Evolutionary conservation across 805 yeast genomes (phyloP).

Genomic region (Suhomyces xylopsoci): DNA sequence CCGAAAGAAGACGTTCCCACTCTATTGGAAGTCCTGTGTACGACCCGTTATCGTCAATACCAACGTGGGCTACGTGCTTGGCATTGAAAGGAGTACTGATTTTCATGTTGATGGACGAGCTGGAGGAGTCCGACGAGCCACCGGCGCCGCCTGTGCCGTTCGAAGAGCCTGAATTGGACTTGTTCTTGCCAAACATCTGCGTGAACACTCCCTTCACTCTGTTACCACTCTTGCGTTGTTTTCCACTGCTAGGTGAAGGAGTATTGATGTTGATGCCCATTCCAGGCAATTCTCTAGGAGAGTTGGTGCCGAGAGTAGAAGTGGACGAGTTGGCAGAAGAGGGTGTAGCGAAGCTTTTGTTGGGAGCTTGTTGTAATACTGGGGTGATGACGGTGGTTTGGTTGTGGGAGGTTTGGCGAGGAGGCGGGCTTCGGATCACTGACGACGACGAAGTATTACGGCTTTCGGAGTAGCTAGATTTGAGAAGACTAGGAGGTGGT

Average conservation of each 20-base stretch:
- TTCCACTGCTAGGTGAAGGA: conserved; percentile 10
- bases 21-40: conserved; percentile 91
- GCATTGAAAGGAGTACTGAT: conserved; percentile 93
- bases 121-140: conserved; percentile 13
- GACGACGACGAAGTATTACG: conserved; percentile 18
- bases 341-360: conserved; percentile 10
- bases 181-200: conserved; percentile 44
- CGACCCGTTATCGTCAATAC: conserved; percentile 81
- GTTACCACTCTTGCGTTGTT: conserved; percentile 42
- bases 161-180: conserved; percentile 6
- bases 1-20: conserved; percentile 81
- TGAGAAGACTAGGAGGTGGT: conserved; percentile 1
- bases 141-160: conserved; percentile 11
- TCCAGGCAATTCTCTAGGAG: conserved; percentile 27
- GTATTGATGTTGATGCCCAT: conserved; percentile 12
- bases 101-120: conserved; percentile 42
- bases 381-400: conserved; percentile 33
- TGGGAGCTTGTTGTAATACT: conserved; percentile 17
- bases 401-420: conserved; percentile 16
- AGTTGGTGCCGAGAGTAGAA: conserved; percentile 8
- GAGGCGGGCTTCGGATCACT: conserved; percentile 22
- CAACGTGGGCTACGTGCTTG: conserved; percentile 90
- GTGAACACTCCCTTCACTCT: conserved; percentile 59
- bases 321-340: conserved; percentile 14
- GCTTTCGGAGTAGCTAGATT: background rate